Conservation (phyloP, 2,329 filamentous ascomycete species). For the Aspergillus spinulosporus region DNA sequence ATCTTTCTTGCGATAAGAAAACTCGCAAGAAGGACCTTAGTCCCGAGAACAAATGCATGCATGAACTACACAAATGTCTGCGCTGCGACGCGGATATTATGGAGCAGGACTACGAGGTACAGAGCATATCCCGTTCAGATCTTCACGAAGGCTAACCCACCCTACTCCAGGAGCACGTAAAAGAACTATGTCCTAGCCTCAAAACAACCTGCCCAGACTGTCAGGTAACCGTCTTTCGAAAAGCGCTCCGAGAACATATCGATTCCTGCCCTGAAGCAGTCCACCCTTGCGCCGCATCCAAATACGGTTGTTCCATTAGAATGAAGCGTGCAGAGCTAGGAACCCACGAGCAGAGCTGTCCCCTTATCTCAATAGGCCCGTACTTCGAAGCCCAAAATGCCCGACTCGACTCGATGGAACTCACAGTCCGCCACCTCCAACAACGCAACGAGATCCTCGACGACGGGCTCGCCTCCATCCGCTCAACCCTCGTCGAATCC, state of each 20-base stretch:
- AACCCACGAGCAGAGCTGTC: constrained; percentile 52
- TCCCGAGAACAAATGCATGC: constrained; percentile 52
- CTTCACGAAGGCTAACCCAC: background rate
- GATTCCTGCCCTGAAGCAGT: constrained; percentile 40
- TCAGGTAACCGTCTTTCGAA: constrained; percentile 33
- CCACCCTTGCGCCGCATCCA: constrained; percentile 40
- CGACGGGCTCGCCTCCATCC: constrained; percentile 46
- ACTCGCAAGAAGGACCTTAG: constrained; percentile 58
- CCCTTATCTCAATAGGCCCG: constrained; percentile 50
- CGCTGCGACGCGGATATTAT: constrained; percentile 55
- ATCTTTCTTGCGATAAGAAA: constrained; percentile 50
- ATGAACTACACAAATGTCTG: constrained; percentile 54
- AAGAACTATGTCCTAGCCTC: constrained; percentile 39
- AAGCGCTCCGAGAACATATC: constrained; percentile 37
- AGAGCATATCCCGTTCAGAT: background rate
- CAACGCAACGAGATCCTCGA: constrained; percentile 51
- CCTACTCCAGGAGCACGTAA: constrained; percentile 35
- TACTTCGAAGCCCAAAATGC: constrained; percentile 47
- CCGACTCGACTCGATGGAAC: constrained; percentile 46
- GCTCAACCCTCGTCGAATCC: constrained; percentile 38
- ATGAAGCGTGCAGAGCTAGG: constrained; percentile 40
- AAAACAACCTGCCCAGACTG: constrained; percentile 42
- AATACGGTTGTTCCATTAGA: constrained; percentile 46
- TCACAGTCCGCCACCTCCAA: constrained; percentile 46
- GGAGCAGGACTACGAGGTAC: constrained; percentile 55